These are phyloP conservation scores for Capsicum rhomboideum DNA, from an alignment of 257 asterid genomes.

Conservation along the genomic window DNA sequence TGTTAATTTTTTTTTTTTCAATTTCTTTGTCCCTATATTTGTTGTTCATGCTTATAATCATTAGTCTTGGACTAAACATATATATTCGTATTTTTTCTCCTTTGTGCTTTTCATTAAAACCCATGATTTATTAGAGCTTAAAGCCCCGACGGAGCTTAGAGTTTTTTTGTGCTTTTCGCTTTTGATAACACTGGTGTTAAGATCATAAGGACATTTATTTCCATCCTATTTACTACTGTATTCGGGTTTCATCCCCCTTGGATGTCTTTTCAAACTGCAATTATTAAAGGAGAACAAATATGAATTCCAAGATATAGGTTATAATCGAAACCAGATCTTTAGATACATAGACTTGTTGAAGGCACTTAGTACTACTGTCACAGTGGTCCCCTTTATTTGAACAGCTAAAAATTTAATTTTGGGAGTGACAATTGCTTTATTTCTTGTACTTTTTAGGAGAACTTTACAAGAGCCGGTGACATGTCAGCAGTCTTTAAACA, in stretches of 20 bases:
- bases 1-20: no score
- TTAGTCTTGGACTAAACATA: not conserved
- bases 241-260: not conserved
- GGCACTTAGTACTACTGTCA: not conserved
- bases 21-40: no score
- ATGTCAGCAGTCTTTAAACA: conserved; percentile 64
- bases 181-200: not conserved
- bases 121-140: no score
- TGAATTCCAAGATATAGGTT: not conserved
- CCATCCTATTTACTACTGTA: not conserved
- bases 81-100: no score
- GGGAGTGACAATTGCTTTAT: not conserved
- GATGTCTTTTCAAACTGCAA: not conserved
- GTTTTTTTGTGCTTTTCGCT: not conserved
- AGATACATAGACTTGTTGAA: not conserved
- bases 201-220: not conserved
- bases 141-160: not conserved
- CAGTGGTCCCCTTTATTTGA: not conserved
- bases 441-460: conserved; percentile 28
- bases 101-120: no score
- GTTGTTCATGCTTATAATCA: not conserved
- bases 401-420: not conserved
- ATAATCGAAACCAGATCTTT: not conserved
- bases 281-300: not conserved
- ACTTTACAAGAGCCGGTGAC: conserved; percentile 40